These are phyloP conservation scores for Talinum fruticosum DNA, from an alignment of 148 eudicot species.

Conservation along the genomic window DNA sequence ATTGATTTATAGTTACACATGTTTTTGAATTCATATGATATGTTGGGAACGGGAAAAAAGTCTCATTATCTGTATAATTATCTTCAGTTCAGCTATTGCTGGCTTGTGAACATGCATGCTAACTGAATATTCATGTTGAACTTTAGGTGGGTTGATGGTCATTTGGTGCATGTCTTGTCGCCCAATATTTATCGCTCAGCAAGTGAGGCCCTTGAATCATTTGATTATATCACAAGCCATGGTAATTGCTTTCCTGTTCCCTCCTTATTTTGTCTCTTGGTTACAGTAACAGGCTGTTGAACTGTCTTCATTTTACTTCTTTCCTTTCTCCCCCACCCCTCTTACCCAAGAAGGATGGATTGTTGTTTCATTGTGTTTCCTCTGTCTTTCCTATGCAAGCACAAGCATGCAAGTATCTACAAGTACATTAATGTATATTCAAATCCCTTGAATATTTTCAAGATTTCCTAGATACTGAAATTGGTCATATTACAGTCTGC, in stretches of 20 bases:
- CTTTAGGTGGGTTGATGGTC: slow-evolving; percentile 91
- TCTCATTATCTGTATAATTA: background rate
- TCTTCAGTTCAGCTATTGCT: background rate
- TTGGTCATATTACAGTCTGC: background rate
- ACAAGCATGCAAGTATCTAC: background rate
- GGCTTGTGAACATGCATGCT: background rate
- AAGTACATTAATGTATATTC: background rate
- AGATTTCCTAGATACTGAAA: background rate
- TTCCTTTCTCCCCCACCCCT: background rate
- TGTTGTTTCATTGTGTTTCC: background rate
- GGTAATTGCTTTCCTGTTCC: slow-evolving; percentile 38
- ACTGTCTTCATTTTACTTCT: background rate
- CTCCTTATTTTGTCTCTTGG: background rate
- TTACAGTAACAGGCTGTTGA: background rate
- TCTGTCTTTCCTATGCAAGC: background rate
- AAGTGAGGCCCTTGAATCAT: slow-evolving; percentile 91
- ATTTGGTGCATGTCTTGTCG: slow-evolving; percentile 88
- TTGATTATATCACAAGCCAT: slow-evolving; percentile 79
- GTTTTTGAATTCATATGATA: background rate
- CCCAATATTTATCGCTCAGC: slow-evolving; percentile 85
- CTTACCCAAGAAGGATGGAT: background rate
- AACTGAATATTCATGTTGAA: slow-evolving; percentile 15
- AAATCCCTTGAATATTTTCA: background rate
- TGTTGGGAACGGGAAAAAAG: background rate
- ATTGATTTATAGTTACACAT: background rate